These are phyloP conservation scores for Helichrysum umbraculigerum DNA, from an alignment of 129 eudicot genomes.

Conservation along the genomic window DNA sequence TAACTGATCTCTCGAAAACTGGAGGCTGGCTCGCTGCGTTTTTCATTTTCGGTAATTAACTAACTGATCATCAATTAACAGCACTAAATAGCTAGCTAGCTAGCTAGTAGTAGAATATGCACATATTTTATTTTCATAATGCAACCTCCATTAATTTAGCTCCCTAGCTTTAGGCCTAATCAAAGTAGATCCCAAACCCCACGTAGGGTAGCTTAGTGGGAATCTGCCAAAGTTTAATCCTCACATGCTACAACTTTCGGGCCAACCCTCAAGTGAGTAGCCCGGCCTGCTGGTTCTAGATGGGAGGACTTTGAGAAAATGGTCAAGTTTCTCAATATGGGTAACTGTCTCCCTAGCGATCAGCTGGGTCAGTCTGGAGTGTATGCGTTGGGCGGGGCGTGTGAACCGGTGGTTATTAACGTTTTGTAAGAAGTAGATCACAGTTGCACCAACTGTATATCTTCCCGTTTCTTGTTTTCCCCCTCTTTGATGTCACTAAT, in stretches of 20 bases:
- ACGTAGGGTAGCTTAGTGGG: neutral
- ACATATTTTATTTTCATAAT: neutral
- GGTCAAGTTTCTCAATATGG: no score
- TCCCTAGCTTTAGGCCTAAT: neutral
- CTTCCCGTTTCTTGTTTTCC: neutral
- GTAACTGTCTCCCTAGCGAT: no score
- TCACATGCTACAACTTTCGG: no score
- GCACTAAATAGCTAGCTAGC: neutral
- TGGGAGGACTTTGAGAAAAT: no score
- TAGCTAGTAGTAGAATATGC: neutral
- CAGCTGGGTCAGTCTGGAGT: no score
- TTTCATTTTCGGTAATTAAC: slow-evolving; percentile 71
- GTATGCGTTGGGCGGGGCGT: no score
- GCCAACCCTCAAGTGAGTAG: no score
- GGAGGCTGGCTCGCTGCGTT: slow-evolving; percentile 95
- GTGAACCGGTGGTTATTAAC: no score
- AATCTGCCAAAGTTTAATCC: no score
- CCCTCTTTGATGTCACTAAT: neutral
- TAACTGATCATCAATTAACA: neutral
- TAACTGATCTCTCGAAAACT: slow-evolving; percentile 65
- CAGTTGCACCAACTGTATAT: neutral
- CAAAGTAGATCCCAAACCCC: neutral
- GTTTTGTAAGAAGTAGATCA: neutral
- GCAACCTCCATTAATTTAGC: neutral
- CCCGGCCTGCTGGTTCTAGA: no score